Evolutionary conservation across 1,284 basidiomycete species (phyloP).

Genomic region (Leccinum pachyderme): DNA sequence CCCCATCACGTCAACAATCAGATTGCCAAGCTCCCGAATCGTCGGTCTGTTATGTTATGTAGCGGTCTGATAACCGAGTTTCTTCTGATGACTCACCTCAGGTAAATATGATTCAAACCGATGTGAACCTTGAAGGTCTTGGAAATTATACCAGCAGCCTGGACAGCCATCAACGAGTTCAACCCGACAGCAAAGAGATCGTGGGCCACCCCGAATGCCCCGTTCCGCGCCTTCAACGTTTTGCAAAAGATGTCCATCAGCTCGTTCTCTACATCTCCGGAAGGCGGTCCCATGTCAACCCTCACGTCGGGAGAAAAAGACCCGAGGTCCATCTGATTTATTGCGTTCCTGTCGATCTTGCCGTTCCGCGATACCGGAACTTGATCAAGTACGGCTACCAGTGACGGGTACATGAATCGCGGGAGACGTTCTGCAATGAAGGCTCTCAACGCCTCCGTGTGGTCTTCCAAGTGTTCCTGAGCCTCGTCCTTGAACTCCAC

Average conservation of each 20-base stretch:
- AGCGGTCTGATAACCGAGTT: background rate
- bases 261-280: slow-evolving; percentile 27
- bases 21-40: slow-evolving; percentile 22
- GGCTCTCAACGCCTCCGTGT: slow-evolving; percentile 23
- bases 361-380: slow-evolving; percentile 25
- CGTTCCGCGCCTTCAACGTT: slow-evolving; percentile 19
- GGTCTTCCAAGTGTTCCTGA: slow-evolving; percentile 19
- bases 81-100: slow-evolving; percentile 21
- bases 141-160: slow-evolving; percentile 29
- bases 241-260: slow-evolving; percentile 27
- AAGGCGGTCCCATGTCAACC: slow-evolving; percentile 25
- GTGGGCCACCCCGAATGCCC: slow-evolving; percentile 27
- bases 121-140: slow-evolving; percentile 33
- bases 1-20: slow-evolving; percentile 30
- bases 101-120: slow-evolving; percentile 29
- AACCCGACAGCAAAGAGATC: slow-evolving; percentile 31
- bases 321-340: slow-evolving; percentile 30
- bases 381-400: slow-evolving; percentile 22
- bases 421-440: slow-evolving; percentile 31
- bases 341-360: slow-evolving; percentile 28
- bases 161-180: slow-evolving; percentile 33
- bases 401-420: slow-evolving; percentile 32
- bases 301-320: slow-evolving; percentile 21
- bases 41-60: slow-evolving; percentile 19
- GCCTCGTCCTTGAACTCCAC: slow-evolving; percentile 25